Evolutionary conservation across 1,284 basidiomycete genomes (phyloP).

Genomic region (Prillingera fragicola): DNA sequence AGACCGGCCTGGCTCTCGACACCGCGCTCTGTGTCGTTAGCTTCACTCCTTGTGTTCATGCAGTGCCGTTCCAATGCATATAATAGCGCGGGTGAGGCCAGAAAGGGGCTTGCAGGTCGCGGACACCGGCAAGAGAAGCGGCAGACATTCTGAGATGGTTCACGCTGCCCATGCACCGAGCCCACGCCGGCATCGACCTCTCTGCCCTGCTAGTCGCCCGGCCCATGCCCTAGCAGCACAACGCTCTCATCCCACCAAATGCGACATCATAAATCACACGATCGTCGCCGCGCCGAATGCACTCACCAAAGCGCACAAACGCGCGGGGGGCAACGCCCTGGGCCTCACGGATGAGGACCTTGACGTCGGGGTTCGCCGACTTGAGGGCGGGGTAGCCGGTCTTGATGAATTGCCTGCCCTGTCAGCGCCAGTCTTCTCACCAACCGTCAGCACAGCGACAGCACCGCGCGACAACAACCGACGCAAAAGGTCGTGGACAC

Average conservation of each 20-base stretch:
- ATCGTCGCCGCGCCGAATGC: no score
- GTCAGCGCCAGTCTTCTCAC: constrained; percentile 6
- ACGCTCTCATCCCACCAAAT: background rate
- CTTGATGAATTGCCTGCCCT: constrained; percentile 72
- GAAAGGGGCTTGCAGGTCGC: no score
- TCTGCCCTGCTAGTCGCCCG: no score
- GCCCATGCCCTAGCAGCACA: no score
- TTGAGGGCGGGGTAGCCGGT: constrained; percentile 76
- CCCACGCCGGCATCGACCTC: no score
- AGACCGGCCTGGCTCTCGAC: constrained; percentile 40
- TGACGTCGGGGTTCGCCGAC: constrained; percentile 81
- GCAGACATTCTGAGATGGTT: no score
- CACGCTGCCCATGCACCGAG: no score
- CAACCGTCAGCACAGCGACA: background rate
- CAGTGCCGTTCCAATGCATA: no score
- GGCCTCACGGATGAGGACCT: constrained; percentile 86
- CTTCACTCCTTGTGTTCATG: no score
- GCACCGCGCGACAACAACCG: background rate
- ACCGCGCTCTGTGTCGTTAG: constrained; percentile 46
- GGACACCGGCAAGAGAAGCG: no score
- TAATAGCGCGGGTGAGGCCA: no score
- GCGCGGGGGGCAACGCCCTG: constrained; percentile 76
- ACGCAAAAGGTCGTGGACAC: no score
- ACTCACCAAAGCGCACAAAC: constrained; percentile 86
- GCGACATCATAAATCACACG: background rate